Percentiles rank a stretch among this genome's conserved stretches.
phyloP scores from a whole-genome alignment of 1,284 basidiomycete species.

The Ceratobasidium sp. region DNA sequence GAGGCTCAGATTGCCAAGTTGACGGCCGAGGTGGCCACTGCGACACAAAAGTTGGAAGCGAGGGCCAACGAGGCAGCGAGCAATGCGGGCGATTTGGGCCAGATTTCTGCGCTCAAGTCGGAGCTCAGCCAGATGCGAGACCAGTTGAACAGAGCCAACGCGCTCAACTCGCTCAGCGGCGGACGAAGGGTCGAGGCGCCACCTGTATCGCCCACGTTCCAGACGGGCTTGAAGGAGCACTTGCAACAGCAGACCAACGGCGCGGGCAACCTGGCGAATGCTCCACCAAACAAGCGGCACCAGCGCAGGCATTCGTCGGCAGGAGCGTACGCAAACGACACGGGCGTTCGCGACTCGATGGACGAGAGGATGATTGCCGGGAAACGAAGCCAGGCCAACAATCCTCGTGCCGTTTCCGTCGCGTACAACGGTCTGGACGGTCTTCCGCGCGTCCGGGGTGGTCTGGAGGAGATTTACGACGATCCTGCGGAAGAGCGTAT shows the following conservation, averaged over 20 bases:
- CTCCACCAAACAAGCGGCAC: constrained; percentile 57
- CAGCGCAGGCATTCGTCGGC: constrained; percentile 87
- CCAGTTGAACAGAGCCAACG: constrained; percentile 93
- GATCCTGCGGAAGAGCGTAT: constrained; percentile 96
- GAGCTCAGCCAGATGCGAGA: constrained; percentile 93
- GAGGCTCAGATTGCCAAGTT: constrained; percentile 84
- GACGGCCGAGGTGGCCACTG: constrained; percentile 75
- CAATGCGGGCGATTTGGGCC: constrained; percentile 53
- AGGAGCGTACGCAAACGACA: constrained; percentile 71
- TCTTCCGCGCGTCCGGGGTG: constrained; percentile 73
- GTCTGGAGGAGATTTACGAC: constrained; percentile 79
- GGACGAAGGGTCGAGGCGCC: constrained; percentile 63
- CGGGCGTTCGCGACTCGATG: constrained; percentile 70
- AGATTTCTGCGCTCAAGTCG: constrained; percentile 85
- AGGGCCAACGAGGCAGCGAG: constrained; percentile 65
- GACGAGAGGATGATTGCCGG: constrained; percentile 82
- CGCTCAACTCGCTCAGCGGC: constrained; percentile 82
- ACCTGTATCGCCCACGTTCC: constrained; percentile 83
- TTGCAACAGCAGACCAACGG: constrained; percentile 46
- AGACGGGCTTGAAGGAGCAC: constrained; percentile 58
- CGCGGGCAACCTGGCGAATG: constrained; percentile 46
- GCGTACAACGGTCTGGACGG: constrained; percentile 84
- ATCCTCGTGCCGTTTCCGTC: constrained; percentile 91
- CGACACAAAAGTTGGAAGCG: constrained; percentile 80
- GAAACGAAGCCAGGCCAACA: constrained; percentile 75